Evolutionary conservation across 2,329 filamentous ascomycete species (phyloP).

Genomic region (Penicillium paneum): DNA sequence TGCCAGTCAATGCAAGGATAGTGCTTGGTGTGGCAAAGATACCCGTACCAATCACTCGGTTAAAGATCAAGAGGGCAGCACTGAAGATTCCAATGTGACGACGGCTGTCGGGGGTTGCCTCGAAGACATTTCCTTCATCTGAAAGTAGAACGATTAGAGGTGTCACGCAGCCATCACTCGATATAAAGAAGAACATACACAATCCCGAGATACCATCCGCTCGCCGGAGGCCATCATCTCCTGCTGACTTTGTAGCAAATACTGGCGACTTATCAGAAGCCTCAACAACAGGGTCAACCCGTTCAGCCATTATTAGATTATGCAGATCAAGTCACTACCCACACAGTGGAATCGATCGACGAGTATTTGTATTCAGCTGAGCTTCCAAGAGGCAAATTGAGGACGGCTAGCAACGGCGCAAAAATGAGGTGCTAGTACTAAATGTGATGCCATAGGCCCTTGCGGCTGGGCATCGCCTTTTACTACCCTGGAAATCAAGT

Average conservation of each 20-base stretch:
- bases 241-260: constrained; percentile 21
- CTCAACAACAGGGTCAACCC: neutral
- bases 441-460: constrained; percentile 30
- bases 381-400: neutral
- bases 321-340: neutral
- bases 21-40: constrained; percentile 51
- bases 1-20: constrained; percentile 45
- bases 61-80: constrained; percentile 49
- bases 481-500: constrained; percentile 9
- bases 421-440: constrained; percentile 31
- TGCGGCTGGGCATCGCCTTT: constrained; percentile 10
- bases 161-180: neutral
- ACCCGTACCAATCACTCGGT: constrained; percentile 50
- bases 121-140: constrained; percentile 39
- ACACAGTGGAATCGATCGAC: neutral
- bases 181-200: constrained; percentile 25
- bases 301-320: neutral
- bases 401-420: constrained; percentile 11
- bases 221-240: constrained; percentile 25
- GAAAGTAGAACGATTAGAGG: constrained; percentile 7
- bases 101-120: constrained; percentile 35
- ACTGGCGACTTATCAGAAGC: constrained; percentile 16
- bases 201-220: constrained; percentile 34
- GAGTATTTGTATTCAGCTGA: constrained; percentile 1
- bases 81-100: constrained; percentile 42